Evolutionary conservation across 768 basidiomycete species (phyloP).

Genomic region (Baorangia bicolor): DNA sequence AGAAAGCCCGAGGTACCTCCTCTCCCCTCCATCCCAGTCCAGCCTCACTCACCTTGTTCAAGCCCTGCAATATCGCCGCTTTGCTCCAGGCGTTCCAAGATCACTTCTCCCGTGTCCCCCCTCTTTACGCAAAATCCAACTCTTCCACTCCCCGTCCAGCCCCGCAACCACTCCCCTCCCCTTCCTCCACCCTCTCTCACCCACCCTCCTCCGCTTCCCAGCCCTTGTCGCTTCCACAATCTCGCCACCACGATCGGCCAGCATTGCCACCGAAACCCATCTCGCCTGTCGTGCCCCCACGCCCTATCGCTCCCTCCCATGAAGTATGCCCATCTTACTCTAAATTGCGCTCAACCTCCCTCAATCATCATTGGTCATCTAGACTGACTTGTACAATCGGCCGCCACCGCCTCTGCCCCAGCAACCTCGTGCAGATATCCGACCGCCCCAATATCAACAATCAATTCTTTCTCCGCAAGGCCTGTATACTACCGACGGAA

Average conservation of each 20-base stretch:
- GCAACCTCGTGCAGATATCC: slow-evolving; percentile 19
- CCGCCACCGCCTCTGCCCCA: slow-evolving; percentile 39
- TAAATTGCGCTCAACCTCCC: neutral
- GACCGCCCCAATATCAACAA: slow-evolving; percentile 30
- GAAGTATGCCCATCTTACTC: slow-evolving; percentile 18
- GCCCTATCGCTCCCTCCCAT: slow-evolving; percentile 17
- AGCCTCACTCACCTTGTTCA: neutral
- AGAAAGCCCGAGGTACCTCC: slow-evolving; percentile 63
- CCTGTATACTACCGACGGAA: slow-evolving; percentile 19
- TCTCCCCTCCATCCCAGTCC: slow-evolving; percentile 8
- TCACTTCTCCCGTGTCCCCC: slow-evolving; percentile 82
- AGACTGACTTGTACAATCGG: slow-evolving; percentile 30
- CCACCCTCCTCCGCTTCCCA: slow-evolving; percentile 18
- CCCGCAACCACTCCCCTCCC: slow-evolving; percentile 21
- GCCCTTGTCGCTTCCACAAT: slow-evolving; percentile 19
- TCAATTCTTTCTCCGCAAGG: slow-evolving; percentile 15
- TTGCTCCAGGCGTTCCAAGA: slow-evolving; percentile 77
- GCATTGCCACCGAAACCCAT: slow-evolving; percentile 40
- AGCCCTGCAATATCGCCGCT: slow-evolving; percentile 77
- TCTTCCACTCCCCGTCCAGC: slow-evolving; percentile 23
- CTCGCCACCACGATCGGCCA: slow-evolving; percentile 33
- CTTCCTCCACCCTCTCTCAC: slow-evolving; percentile 14
- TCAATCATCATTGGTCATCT: neutral
- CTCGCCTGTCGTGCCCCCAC: slow-evolving; percentile 15
- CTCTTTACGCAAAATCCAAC: slow-evolving; percentile 84